Conservation (phyloP, 768 basidiomycete genomes). For the Serendipita sp. region DNA sequence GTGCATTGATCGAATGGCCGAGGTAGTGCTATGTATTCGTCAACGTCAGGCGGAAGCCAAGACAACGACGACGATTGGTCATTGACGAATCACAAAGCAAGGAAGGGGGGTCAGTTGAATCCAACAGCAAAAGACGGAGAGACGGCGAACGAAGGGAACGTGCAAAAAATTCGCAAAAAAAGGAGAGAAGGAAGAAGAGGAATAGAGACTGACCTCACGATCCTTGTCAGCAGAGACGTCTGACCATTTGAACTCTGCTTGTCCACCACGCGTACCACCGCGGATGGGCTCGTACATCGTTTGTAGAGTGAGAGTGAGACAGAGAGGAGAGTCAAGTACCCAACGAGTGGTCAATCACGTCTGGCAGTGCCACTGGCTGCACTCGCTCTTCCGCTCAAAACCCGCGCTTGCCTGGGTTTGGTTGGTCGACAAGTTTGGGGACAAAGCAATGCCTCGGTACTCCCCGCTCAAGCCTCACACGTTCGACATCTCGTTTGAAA, state of each 20-base stretch:
- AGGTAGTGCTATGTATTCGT: slow-evolving; percentile 58
- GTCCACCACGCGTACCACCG: slow-evolving; percentile 82
- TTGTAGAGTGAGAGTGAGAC: too few species aligned
- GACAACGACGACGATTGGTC: background rate
- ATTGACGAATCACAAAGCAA: background rate
- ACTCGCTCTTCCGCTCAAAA: too few species aligned
- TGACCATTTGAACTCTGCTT: slow-evolving; percentile 81
- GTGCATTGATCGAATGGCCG: slow-evolving; percentile 87
- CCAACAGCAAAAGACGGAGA: background rate
- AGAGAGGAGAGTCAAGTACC: too few species aligned
- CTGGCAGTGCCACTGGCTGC: too few species aligned
- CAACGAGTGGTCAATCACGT: too few species aligned
- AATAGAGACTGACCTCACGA: slow-evolving; percentile 44
- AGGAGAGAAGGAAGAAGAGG: background rate
- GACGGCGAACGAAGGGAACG: too few species aligned
- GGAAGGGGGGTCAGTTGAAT: background rate
- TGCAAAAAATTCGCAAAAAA: background rate
- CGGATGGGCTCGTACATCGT: slow-evolving; percentile 34
- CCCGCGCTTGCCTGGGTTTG: too few species aligned
- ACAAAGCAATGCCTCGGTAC: too few species aligned
- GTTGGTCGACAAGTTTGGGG: too few species aligned
- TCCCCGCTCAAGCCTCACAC: too few species aligned
- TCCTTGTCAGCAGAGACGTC: slow-evolving; percentile 88
- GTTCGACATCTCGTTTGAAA: too few species aligned
- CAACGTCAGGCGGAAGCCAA: background rate